Conservation (phyloP, 2,329 filamentous ascomycete species). For the Echinosphaeria canescens region DNA sequence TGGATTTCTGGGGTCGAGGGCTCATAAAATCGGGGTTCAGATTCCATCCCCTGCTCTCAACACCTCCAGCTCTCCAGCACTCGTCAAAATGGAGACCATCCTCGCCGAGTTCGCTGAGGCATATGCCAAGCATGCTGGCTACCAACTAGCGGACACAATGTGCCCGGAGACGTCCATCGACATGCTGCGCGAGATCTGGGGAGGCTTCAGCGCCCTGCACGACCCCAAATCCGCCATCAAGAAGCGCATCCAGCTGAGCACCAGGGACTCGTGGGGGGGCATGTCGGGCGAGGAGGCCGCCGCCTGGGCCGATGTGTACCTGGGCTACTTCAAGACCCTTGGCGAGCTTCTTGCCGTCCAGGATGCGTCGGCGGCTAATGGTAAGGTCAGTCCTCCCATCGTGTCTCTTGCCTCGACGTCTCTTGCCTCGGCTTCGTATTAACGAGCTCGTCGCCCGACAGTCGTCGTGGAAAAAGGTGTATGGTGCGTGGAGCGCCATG, state of each 20-base stretch:
- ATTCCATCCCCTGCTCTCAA: no score
- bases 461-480: conserved; percentile 62
- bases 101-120: conserved; percentile 55
- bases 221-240: no score
- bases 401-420: no score
- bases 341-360: conserved; percentile 50
- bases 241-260: conserved; percentile 44
- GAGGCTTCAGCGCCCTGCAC: conserved; percentile 44
- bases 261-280: conserved; percentile 23
- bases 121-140: conserved; percentile 42
- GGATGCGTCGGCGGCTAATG: conserved; percentile 18
- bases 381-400: conserved; percentile 12
- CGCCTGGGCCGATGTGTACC: conserved; percentile 77
- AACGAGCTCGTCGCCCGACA: conserved; percentile 2
- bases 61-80: no score
- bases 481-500: conserved; percentile 75
- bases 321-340: conserved; percentile 64
- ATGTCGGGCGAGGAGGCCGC: conserved; percentile 46
- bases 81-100: conserved; percentile 42
- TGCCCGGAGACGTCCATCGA: conserved; percentile 44
- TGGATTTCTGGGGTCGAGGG: no score
- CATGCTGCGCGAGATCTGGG: conserved; percentile 47
- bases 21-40: no score
- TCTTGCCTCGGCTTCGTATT: not conserved
- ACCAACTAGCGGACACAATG: conserved; percentile 51